A percentile compares a stretch with the other conserved stretches of the same genome.
These are phyloP conservation scores for Claviceps sp. DNA, from an alignment of 2,329 filamentous ascomycete species.

Conservation along the genomic window DNA sequence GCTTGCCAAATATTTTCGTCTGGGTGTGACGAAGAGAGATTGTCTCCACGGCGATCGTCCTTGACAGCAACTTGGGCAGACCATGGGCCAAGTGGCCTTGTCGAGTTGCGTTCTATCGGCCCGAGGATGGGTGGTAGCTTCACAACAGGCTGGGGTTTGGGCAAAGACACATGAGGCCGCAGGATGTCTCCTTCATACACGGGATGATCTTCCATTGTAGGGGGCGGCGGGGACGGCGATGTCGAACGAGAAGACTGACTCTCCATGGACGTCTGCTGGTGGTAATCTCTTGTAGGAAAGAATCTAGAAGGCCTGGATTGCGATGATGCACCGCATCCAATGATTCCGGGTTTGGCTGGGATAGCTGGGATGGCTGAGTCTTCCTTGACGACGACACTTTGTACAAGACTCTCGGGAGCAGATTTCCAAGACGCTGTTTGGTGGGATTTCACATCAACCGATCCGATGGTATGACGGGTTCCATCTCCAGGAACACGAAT, in stretches of 20 bases:
- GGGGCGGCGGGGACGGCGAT: conserved; percentile 60
- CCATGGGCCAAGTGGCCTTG: conserved; percentile 21
- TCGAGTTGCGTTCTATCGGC: conserved; percentile 13
- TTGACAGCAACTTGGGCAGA: conserved; percentile 19
- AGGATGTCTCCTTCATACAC: conserved; percentile 54
- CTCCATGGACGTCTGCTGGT: conserved; percentile 23
- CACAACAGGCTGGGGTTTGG: conserved; percentile 60
- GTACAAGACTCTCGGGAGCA: conserved; percentile 15
- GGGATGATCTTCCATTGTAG: conserved; percentile 56
- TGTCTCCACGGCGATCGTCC: conserved; percentile 15
- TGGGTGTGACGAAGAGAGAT: conserved; percentile 8
- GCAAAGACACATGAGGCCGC: conserved; percentile 57
- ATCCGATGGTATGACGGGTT: conserved; percentile 15
- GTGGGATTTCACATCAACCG: conserved; percentile 17
- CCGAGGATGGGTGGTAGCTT: conserved; percentile 53
- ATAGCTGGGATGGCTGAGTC: conserved; percentile 7
- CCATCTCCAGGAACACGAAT: conserved; percentile 25
- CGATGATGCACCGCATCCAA: conserved; percentile 23
- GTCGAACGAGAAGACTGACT: conserved; percentile 29
- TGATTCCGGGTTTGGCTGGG: conserved; percentile 14
- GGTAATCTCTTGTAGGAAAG: conserved; percentile 42
- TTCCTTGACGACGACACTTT: conserved; percentile 9
- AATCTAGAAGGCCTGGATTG: conserved; percentile 44
- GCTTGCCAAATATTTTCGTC: conserved; percentile 56
- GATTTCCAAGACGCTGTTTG: conserved; percentile 17